These are phyloP conservation scores for Lipomyces japonicus DNA, from an alignment of 805 yeast genomes.

Conservation along the genomic window DNA sequence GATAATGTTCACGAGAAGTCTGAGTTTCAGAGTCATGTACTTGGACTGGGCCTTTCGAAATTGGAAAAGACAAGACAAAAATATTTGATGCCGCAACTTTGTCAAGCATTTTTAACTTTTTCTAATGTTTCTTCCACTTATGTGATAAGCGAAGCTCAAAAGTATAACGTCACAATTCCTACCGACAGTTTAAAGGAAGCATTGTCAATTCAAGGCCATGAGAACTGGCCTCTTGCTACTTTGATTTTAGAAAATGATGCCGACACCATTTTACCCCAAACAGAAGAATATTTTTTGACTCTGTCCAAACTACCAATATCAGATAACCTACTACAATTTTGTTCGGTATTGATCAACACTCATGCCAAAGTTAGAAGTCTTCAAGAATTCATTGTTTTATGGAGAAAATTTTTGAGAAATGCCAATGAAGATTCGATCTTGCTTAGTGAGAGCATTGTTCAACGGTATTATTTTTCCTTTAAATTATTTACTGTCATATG, in stretches of 20 bases:
- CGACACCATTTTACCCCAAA: slow-evolving; percentile 16
- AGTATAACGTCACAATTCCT: slow-evolving; percentile 6
- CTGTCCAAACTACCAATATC: no score
- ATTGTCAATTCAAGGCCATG: not conserved
- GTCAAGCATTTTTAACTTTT: slow-evolving; percentile 8
- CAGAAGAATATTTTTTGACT: not conserved
- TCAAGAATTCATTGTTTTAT: slow-evolving; percentile 3
- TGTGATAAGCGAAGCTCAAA: slow-evolving; percentile 4
- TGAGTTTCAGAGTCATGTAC: slow-evolving; percentile 9
- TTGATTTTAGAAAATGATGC: slow-evolving; percentile 14
- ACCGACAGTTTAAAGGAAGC: slow-evolving; percentile 10
- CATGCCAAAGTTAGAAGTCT: slow-evolving; percentile 14
- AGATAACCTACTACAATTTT: no score
- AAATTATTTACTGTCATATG: no score
- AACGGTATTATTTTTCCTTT: no score
- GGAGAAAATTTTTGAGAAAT: slow-evolving; percentile 11
- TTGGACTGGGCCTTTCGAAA: slow-evolving; percentile 18
- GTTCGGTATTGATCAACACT: not conserved
- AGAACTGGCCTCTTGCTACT: slow-evolving; percentile 18
- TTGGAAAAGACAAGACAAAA: slow-evolving; percentile 17
- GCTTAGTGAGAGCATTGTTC: not conserved
- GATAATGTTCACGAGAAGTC: not conserved
- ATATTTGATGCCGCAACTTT: slow-evolving; percentile 11
- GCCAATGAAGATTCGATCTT: not conserved
- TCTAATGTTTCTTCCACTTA: slow-evolving; percentile 6